Base-by-base conservation (phyloP, 1,284 basidiomycete genomes). In the Leccinum griseonigrum region DNA sequence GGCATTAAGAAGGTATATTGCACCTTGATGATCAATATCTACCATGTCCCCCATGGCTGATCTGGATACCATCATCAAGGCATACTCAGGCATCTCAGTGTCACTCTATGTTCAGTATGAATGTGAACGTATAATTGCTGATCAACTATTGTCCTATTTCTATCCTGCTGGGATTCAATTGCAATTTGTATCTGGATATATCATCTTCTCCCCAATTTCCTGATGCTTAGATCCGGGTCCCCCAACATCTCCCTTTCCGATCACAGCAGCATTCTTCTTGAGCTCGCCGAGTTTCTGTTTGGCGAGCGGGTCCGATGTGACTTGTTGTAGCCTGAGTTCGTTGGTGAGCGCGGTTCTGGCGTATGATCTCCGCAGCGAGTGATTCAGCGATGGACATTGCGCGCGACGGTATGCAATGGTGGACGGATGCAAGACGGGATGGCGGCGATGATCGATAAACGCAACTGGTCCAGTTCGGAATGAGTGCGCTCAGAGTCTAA, bases 241-340 rank as follows among this genome's bases (percentile, higher is more conserved):
- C 18, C 26, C 34, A 10, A 63, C 36, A 13, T 67, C 73, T 26
- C 72, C 76, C 43, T 72, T 79, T 60, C 80, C 81, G 48, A 81
- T 73, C 60, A 81, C 66, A 1, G 79, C 85, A 32, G 78, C 70
- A 43, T 18, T 18, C 67, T 81, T 85, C 78, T 90, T 89, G 62
- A 92, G 76, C 50, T 92, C 88, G 1, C 85, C 84, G 11, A 92
- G 79, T 63, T 80, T 85, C 77, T 87, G 87, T 77, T 83, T 87
- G 14, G 83, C 83, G n/a, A 54, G 85, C 85, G 78, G 65, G 59
- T 85, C 82, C 1, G 82, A 51, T 28, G 13, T 80, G 60, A 22
- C 28, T 28, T 79, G 79, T 64, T 85, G 80, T 51, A 83, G 75
- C 58, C 85, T 77, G 38, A 92, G 82, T 56, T 86, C 81, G 69